Conservation (phyloP, 495 filamentous ascomycete genomes). For the Trichoderma virens region DNA sequence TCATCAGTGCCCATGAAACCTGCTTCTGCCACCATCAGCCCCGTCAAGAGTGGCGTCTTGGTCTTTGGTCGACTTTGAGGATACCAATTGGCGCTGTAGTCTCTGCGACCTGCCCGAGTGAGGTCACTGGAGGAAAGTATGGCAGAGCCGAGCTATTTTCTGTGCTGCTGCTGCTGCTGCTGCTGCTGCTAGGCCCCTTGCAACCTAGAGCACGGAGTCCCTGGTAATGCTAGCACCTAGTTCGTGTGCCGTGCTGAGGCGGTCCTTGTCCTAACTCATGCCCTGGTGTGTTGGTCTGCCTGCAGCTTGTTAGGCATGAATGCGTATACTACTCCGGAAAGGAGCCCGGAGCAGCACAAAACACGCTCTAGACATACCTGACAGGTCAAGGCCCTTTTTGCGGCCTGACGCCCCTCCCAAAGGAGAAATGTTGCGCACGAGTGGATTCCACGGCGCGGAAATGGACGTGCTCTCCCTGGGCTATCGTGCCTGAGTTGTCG, state of each 20-base stretch:
- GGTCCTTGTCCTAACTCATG: neutral
- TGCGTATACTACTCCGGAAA: neutral
- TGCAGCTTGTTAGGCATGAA: constrained; percentile 7
- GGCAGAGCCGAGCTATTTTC: neutral
- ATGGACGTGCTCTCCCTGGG: neutral
- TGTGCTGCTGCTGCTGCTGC: neutral
- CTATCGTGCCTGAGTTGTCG: neutral
- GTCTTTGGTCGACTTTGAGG: neutral
- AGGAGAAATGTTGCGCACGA: neutral
- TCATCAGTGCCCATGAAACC: neutral
- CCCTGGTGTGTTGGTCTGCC: neutral
- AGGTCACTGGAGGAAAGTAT: neutral
- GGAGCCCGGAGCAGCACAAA: neutral
- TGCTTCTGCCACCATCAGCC: neutral
- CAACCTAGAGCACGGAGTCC: neutral
- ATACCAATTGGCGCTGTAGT: neutral
- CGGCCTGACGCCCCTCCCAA: neutral
- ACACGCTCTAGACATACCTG: neutral
- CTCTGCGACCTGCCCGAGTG: neutral
- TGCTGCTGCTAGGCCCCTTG: neutral
- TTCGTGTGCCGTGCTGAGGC: neutral
- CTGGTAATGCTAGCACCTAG: neutral
- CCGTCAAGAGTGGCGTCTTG: neutral
- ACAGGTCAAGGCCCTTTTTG: neutral
- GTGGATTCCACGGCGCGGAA: neutral